Evolutionary conservation across 129 eudicot species (phyloP), one percentile per base, ranked within the genome.

Genomic region (Flaveria brownii): DNA sequence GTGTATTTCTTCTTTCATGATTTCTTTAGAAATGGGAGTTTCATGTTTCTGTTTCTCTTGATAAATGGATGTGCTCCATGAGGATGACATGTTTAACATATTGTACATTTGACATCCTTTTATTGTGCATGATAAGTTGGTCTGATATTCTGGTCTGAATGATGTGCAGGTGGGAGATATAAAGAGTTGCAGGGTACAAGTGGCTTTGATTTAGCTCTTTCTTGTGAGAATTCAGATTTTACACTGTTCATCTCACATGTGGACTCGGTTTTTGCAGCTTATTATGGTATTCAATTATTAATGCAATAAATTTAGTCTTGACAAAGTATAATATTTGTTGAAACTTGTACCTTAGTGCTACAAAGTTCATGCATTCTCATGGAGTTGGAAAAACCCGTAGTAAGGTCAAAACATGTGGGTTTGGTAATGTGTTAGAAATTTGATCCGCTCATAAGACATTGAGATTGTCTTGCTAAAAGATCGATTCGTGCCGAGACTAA

Each of bases 21-120:
- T 56, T 1, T 20, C 62, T 56, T 8, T 8, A 8, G 13, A 56
- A 33, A 72, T 72, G 11, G 64, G 18, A 33, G 12, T 52, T 52
- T 52, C 52, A 39, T 55, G 42, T 71, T 28, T 50, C 47, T 71
- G n/a, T 73, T 41, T 36, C 13, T 23, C 70, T 0, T 9, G 20
- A 61, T 74, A 3, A 3, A 59, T 42, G n/a, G 39, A 9, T 46
- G 41, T 39, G 39, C 47, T 30, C 14, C 70, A 75, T 60, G 49
- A 75, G 63, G 23, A 42, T 39, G 72, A 62, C 62, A 62, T 49
- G 18, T 7, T 66, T 65, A 16, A 52, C 56, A 18, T 33, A 12
- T 51, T 76, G 45, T 45, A 73, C 68, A 68, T 69, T 69, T 69
- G 33, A 45, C 73, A 69, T 45, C 12, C 73, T 45, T 45, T 43